phyloP scores from a whole-genome alignment of 2,329 filamentous ascomycete species.

The Penicillium sp. region DNA sequence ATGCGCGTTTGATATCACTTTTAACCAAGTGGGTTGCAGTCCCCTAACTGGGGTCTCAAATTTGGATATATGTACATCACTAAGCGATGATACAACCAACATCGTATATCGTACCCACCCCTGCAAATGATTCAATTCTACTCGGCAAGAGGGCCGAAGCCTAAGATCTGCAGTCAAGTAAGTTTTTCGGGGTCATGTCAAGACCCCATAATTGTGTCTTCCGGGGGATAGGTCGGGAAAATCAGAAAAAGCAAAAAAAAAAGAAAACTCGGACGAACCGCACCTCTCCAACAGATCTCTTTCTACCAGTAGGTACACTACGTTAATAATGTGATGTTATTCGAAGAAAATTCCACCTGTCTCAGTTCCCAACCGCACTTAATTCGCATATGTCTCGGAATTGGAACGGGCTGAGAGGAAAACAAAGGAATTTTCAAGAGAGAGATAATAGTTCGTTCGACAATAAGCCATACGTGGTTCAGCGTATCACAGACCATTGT shows the following conservation, averaged over 20 bases:
- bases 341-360: not conserved
- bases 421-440: not conserved
- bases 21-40: not conserved
- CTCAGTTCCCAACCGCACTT: not conserved
- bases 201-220: constrained; percentile 1
- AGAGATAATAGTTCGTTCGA: not conserved
- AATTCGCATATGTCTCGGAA: not conserved
- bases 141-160: not conserved
- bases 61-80: not conserved
- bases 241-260: not conserved
- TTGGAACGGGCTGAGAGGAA: not conserved
- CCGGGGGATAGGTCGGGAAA: not conserved
- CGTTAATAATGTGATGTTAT: no score
- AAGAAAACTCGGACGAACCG: not conserved
- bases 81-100: no score
- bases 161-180: constrained; percentile 1
- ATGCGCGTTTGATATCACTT: not conserved
- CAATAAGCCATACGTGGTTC: not conserved
- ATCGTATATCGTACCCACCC: not conserved
- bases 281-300: not conserved
- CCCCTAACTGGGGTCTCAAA: not conserved
- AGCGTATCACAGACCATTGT: not conserved
- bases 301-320: not conserved
- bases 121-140: not conserved
- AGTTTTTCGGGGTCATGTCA: not conserved